Evolutionary conservation across 495 filamentous ascomycete genomes (phyloP).

Genomic region (Penicillium verhagenii): DNA sequence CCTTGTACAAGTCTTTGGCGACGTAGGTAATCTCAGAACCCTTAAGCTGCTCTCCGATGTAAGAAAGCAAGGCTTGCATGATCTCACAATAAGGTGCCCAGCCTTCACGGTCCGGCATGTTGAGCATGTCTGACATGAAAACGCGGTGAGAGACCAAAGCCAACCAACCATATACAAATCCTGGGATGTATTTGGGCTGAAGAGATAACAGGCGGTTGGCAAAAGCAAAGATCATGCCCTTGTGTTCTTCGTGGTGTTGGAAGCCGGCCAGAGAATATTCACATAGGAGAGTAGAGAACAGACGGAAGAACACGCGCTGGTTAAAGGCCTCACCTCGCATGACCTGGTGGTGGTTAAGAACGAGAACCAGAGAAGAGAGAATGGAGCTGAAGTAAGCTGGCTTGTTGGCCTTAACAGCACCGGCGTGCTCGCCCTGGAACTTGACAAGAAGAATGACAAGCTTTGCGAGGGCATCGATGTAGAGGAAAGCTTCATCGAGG

Average conservation of each 20-base stretch:
- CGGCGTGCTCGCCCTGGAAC: slow-evolving; percentile 60
- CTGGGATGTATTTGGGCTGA: slow-evolving; percentile 71
- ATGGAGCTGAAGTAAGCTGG: slow-evolving; percentile 70
- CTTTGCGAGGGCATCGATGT: slow-evolving; percentile 84
- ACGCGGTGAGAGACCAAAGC: slow-evolving; percentile 77
- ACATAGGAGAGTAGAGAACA: slow-evolving; percentile 82
- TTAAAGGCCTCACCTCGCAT: slow-evolving; percentile 80
- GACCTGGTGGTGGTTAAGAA: slow-evolving; percentile 82
- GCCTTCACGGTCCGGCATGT: slow-evolving; percentile 64
- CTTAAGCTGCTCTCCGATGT: slow-evolving; percentile 79
- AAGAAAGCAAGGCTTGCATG: slow-evolving; percentile 69
- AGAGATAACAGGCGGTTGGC: slow-evolving; percentile 73
- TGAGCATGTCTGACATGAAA: slow-evolving; percentile 80
- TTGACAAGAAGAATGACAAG: slow-evolving; percentile 73
- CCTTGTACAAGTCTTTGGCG: slow-evolving; percentile 81
- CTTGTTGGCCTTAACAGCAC: slow-evolving; percentile 58
- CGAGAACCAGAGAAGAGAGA: slow-evolving; percentile 69
- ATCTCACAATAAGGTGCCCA: slow-evolving; percentile 76
- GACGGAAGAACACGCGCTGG: slow-evolving; percentile 85
- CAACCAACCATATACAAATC: slow-evolving; percentile 84
- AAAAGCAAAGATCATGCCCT: slow-evolving; percentile 69
- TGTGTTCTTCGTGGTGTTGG: slow-evolving; percentile 55
- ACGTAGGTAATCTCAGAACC: slow-evolving; percentile 63
- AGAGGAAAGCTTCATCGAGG: slow-evolving; percentile 68
- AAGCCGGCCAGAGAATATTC: slow-evolving; percentile 54